Base-by-base conservation (phyloP, 208 protist genomes). In the Strigomonas culicis region DNA sequence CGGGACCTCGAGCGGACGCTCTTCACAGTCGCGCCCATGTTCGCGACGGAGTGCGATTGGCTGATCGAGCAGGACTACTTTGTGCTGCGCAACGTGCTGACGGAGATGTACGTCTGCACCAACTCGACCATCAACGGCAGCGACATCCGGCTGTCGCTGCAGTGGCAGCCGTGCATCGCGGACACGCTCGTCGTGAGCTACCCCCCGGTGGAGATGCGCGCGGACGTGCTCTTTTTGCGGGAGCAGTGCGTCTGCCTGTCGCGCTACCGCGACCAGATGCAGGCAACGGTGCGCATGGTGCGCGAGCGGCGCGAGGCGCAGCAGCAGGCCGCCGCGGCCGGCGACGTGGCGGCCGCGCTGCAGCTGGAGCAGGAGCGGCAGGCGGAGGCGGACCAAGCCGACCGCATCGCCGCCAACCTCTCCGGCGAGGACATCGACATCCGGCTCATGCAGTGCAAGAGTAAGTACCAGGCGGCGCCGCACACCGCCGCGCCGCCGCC, bases 41-140 rank as follows among this genome's bases (percentile, higher is more conserved):
- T 87, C 72, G 60, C 64, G 4, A 77, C 79, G 1, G 77, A 88
- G 30, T 82, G 72, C 46, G 47, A 64, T 50, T 88, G 70, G 53
- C 63, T 92, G 28, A 80, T 85, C 51, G 82, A 87, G 68, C 75
- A 88, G 74, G 84, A 83, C 24, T 86, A 77, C 65, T 66, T 92
- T 7, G 25, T 77, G 24, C 21, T 92, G 10, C 69, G 80, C 55
- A 93, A 90, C 67, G 68, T 62, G 11, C 57, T 87, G 21, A 93
- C 82, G 13, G 74, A 72, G 28, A 81, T 93, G 80, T 93, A 84
- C 67, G 70, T 86, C 6, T 72, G 68, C 32, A 88, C 86, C 8
- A 41, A 74, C 30, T 59, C 69, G 56, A 46, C 11, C 21, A 56
- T 80, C 19, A 64, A 68, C 4, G 75, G 79, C 56, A 63, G 72